Evolutionary conservation across 352 stramenopile species (phyloP).

Genomic region (Phytophthora ohioensis): DNA sequence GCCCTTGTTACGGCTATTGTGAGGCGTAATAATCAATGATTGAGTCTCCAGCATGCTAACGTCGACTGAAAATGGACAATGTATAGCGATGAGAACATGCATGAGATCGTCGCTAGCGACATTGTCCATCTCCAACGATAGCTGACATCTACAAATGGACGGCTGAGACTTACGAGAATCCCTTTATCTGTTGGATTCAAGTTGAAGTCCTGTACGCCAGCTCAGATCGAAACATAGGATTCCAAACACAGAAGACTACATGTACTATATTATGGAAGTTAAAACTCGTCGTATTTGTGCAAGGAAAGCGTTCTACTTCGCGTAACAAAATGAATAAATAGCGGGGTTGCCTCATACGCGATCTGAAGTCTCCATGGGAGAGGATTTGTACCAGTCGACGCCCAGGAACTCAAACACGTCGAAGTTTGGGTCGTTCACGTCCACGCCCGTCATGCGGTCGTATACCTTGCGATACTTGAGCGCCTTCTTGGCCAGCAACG

Average conservation of each 20-base stretch:
- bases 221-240: background rate
- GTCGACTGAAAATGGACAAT: no score
- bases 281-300: background rate
- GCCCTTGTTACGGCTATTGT: no score
- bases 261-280: background rate
- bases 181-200: background rate
- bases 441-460: constrained; percentile 48
- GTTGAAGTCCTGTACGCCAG: background rate
- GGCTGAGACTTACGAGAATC: no score
- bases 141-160: no score
- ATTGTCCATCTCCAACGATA: no score
- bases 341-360: constrained; percentile 9
- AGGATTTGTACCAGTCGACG: constrained; percentile 57
- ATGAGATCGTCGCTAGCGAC: no score
- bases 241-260: no score
- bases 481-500: constrained; percentile 57
- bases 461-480: constrained; percentile 68
- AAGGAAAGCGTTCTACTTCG: no score
- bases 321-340: constrained; percentile 32
- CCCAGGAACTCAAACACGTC: constrained; percentile 64
- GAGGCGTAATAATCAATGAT: no score
- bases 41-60: no score
- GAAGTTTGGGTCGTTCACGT: constrained; percentile 62
- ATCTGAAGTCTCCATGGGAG: constrained; percentile 18
- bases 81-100: no score